Conservation (phyloP, 768 basidiomycete genomes). For the Rhodocollybia butyracea region DNA sequence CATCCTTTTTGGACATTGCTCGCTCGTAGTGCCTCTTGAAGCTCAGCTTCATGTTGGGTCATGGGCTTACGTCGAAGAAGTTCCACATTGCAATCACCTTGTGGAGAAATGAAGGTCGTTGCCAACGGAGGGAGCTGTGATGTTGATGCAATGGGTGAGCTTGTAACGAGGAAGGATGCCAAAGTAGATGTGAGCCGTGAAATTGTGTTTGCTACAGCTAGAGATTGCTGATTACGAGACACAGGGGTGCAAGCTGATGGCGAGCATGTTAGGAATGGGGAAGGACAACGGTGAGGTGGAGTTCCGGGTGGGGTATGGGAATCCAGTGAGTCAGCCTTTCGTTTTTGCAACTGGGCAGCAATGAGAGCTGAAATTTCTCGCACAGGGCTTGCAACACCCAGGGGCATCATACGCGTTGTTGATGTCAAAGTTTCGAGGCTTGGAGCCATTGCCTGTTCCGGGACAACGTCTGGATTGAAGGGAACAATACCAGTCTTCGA, state of each 20-base stretch:
- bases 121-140: slow-evolving; percentile 7
- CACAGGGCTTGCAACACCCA: not conserved
- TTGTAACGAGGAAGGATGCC: slow-evolving; percentile 1
- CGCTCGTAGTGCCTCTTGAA: not conserved
- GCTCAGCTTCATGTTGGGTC: not conserved
- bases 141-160: slow-evolving; percentile 1
- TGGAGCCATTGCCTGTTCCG: slow-evolving; percentile 25
- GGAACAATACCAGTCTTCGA: slow-evolving; percentile 29
- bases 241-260: no score
- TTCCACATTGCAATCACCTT: not conserved
- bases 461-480: slow-evolving; percentile 24
- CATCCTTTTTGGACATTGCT: not conserved
- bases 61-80: not conserved
- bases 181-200: slow-evolving; percentile 4
- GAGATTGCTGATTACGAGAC: no score
- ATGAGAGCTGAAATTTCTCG: not conserved
- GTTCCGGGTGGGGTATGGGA: not conserved
- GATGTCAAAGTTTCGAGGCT: slow-evolving; percentile 15
- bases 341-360: not conserved
- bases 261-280: no score
- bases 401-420: not conserved
- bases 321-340: not conserved
- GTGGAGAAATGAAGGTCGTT: slow-evolving; percentile 8
- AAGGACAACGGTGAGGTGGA: not conserved
- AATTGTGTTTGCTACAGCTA: no score